Evolutionary conservation across 2,329 filamentous ascomycete genomes (phyloP).

Genomic region (Paradendryphiella salina): DNA sequence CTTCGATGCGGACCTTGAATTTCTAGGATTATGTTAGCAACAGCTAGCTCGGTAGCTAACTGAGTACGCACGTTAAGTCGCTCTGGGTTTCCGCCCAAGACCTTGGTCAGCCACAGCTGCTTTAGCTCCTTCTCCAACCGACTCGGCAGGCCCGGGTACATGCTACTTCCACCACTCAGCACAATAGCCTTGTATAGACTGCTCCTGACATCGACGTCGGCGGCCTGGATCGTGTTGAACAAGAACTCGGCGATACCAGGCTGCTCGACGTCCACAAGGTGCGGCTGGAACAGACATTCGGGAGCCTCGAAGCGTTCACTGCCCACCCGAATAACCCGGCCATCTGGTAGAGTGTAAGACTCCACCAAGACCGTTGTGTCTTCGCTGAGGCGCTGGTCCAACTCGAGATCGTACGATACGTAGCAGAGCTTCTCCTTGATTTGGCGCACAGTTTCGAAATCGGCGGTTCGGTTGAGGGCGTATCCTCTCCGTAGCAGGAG

Average conservation of each 20-base stretch:
- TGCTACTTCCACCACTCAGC: slow-evolving; percentile 93
- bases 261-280: slow-evolving; percentile 96
- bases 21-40: slow-evolving; percentile 60
- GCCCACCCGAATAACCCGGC: slow-evolving; percentile 91
- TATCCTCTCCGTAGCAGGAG: slow-evolving; percentile 92
- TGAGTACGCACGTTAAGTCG: slow-evolving; percentile 66
- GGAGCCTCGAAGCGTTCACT: slow-evolving; percentile 97
- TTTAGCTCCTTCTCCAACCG: slow-evolving; percentile 97
- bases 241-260: slow-evolving; percentile 95
- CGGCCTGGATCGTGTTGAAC: slow-evolving; percentile 97
- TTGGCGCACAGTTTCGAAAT: slow-evolving; percentile 96
- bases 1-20: slow-evolving; percentile 99
- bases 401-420: slow-evolving; percentile 94
- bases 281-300: slow-evolving; percentile 97
- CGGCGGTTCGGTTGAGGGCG: slow-evolving; percentile 94
- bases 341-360: slow-evolving; percentile 95
- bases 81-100: slow-evolving; percentile 88
- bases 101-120: slow-evolving; percentile 94
- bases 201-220: slow-evolving; percentile 91
- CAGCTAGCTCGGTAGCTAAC: slow-evolving; percentile 4
- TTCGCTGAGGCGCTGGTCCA: slow-evolving; percentile 94
- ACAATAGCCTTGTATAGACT: slow-evolving; percentile 98
- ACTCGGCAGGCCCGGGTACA: slow-evolving; percentile 96
- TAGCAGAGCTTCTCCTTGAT: slow-evolving; percentile 99
- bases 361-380: slow-evolving; percentile 97